Base-by-base conservation (phyloP, 1,284 basidiomycete genomes). In the Ustilago hordei region DNA sequence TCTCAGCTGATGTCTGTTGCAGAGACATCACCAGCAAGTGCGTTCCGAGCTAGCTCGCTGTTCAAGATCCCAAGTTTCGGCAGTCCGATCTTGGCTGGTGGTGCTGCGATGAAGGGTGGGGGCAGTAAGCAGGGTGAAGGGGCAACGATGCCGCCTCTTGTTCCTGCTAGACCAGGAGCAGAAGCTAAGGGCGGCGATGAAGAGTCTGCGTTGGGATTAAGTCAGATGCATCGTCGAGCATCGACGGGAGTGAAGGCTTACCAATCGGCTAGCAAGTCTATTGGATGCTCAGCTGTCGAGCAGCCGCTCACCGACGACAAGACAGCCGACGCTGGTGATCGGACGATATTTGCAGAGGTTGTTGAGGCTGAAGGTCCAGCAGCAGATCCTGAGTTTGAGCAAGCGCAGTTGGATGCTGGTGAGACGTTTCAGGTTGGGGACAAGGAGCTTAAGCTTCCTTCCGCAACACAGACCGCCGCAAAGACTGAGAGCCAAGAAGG, bases 21-120 rank as follows among this genome's bases (percentile, higher is more conserved):
- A 2, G 66, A 69, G 36, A 67, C 60, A 0, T 73, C 70, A 28
- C 70, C 75, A 6, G 48, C 48, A 28, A 70, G 60, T 43, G 63
- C 67, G 1, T 70, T 67, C 50, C 55, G 70, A 39, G 60, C 67
- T 0, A 68, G 66, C 52, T 62, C 67, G 58, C 56, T 78, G 47
- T 74, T 78, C 68, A 78, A 78, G 61, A 62, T 78, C n/a, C 66
- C 75, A 8, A 45, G 50, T 1, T 73, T 78, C 55, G 75, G 68
- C 3, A 71, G 73, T 61, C 73, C 73, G 1, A 36, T 69, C 13
- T 36, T 64, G 66, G 53, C 45, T 0, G 43, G 47, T 17, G 52
- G 41, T 1, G 52, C 32, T n/a, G 48, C 48, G 23, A 50, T 50
- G 48, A 50, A 50, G 48, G 13, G 31, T 31, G 23, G 8, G 2